Percentiles rank a stretch among this genome's conserved stretches.
These are phyloP conservation scores for Pestalotiopsis sp. DNA, from an alignment of 2,329 filamentous ascomycete species.

Conservation along the genomic window DNA sequence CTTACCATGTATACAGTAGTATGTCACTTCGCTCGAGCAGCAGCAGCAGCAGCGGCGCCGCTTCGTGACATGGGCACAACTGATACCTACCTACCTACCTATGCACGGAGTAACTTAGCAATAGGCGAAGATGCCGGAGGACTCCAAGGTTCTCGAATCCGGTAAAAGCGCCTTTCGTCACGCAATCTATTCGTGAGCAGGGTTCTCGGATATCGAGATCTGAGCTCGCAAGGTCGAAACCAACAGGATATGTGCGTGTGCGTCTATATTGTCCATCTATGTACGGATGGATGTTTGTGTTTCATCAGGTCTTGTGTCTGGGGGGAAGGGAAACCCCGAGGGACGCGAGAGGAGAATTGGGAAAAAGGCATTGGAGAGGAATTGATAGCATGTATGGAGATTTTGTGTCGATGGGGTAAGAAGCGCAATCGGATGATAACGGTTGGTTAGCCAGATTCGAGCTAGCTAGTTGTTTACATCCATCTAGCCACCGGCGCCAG, in stretches of 20 bases:
- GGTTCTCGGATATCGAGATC: constrained; percentile 11
- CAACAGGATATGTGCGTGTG: background rate
- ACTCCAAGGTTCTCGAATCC: constrained; percentile 5
- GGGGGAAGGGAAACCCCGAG: background rate
- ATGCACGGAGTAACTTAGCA: constrained; percentile 10
- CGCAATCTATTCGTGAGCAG: constrained; percentile 7
- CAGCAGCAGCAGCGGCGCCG: background rate
- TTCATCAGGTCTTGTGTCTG: background rate
- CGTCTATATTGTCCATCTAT: background rate
- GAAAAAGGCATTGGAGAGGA: background rate
- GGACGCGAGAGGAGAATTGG: background rate
- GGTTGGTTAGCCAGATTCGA: background rate
- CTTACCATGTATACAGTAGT: background rate
- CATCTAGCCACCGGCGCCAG: background rate
- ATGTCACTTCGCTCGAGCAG: background rate
- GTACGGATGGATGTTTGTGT: background rate
- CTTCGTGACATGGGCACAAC: background rate
- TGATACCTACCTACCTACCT: background rate
- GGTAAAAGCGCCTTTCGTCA: constrained; percentile 9
- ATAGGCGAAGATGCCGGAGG: constrained; percentile 1
- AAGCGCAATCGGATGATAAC: background rate
- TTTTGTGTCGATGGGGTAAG: background rate
- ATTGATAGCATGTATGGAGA: background rate
- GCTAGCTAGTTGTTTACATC: background rate
- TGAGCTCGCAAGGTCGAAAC: background rate